Evolutionary conservation across 2,329 filamentous ascomycete species (phyloP), one percentile per base, ranked within the genome.

Genomic region (Cyanodermella asteris): DNA sequence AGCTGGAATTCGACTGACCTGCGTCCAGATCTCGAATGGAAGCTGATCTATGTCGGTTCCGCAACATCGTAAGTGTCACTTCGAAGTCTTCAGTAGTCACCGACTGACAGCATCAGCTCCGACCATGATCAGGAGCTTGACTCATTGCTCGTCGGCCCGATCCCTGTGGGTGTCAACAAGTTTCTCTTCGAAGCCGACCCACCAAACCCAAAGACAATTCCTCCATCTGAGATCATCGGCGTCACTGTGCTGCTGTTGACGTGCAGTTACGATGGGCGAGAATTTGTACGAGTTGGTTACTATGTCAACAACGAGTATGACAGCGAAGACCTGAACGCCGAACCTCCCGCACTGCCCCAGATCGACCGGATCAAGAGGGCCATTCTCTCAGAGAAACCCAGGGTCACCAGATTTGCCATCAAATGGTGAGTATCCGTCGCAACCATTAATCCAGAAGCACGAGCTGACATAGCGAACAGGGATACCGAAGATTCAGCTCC

Each of bases 291-390:
- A 36, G 84, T 97, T 20, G 87, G 87, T 33, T 97, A 97, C 64
- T 97, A 97, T 40, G 87, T 97, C 42, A 97, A 94, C 62, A 97
- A 97, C 43, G 90, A 97, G 51, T 97, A 97, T 50, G 80, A 91
- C 39, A 75, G 76, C 14, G 80, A 90, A 41, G 78, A 91, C 47
- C 64, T 97, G 34, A 74, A 69, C 39, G 70, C 73, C 23, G 82
- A 94, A 40, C 87, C 87, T 7, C 87, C 87, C 5, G 63, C 80
- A 29, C 91, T 91, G 59, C 82, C 82, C 19, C 63, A 90, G 38
- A 72, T 94, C 35, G 90, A 97, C 47, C 78, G 81, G 42, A 80
- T 97, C 34, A 68, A 69, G 37, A 73, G 90, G 39, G 93, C 90
- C 44, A 77, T 97, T 25, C 65, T 97, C 18, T 81, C 82, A 3